Percentiles rank a stretch among this genome's conserved stretches.
Evolutionary conservation across 176 grass and related monocot genomes (phyloP).

Genomic region (Dactylis glomerata): DNA sequence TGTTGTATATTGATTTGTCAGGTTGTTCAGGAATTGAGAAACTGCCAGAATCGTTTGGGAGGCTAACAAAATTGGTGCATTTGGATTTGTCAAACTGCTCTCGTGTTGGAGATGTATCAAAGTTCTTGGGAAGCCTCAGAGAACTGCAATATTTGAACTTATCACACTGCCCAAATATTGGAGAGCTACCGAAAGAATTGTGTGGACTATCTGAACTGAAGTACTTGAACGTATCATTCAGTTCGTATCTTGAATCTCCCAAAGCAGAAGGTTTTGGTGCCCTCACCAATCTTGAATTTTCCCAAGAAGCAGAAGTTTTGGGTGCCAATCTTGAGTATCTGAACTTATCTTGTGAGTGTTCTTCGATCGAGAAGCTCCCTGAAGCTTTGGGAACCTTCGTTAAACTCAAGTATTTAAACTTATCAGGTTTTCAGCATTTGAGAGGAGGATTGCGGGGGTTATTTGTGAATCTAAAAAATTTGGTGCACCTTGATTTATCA

Average conservation of each 20-base stretch:
- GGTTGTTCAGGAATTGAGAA: neutral
- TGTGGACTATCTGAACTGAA: neutral
- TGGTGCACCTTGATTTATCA: neutral
- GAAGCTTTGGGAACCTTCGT: neutral
- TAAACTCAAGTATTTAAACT: slow-evolving; percentile 11
- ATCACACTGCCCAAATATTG: neutral
- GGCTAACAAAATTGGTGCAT: neutral
- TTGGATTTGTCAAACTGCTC: slow-evolving; percentile 15
- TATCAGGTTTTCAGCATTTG: neutral
- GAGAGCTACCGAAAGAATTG: neutral
- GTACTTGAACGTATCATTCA: slow-evolving; percentile 17
- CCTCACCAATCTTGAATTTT: neutral
- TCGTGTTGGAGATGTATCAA: neutral
- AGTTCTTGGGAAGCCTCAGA: neutral
- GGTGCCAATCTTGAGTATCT: neutral
- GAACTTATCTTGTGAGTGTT: neutral
- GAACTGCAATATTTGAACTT: slow-evolving; percentile 15
- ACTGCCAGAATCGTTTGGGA: neutral
- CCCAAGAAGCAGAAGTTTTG: neutral
- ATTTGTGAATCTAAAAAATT: neutral
- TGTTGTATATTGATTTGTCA: slow-evolving; percentile 7
- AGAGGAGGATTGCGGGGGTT: neutral
- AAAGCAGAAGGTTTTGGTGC: neutral
- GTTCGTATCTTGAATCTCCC: slow-evolving; percentile 9
- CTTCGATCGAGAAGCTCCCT: neutral